Evolutionary conservation across 768 basidiomycete genomes (phyloP).

Genomic region (Daedaleopsis nitida): DNA sequence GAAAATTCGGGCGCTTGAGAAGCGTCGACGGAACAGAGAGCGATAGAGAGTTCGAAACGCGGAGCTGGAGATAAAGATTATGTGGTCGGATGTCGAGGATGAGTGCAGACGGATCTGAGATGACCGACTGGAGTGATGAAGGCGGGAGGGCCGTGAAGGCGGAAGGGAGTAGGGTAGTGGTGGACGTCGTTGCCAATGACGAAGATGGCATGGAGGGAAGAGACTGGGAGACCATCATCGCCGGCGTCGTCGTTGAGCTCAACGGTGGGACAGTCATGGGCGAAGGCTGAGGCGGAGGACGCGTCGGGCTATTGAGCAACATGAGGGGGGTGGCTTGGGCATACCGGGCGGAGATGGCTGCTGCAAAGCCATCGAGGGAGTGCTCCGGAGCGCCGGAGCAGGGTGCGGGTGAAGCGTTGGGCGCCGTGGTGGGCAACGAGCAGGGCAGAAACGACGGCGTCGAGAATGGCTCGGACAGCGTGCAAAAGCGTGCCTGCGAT

Average conservation of each 20-base stretch:
- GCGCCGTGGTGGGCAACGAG: conserved; percentile 15
- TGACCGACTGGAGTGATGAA: conserved; percentile 31
- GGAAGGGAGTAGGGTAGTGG: conserved; percentile 19
- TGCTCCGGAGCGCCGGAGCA: conserved; percentile 11
- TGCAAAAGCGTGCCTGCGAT: conserved; percentile 10
- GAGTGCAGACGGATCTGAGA: conserved; percentile 48
- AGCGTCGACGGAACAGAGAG: conserved; percentile 94
- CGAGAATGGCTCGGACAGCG: conserved; percentile 2
- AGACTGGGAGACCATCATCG: conserved; percentile 10
- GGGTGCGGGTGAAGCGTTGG: neutral
- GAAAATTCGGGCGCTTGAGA: conserved; percentile 87
- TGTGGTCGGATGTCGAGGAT: conserved; percentile 90
- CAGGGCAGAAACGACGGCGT: neutral
- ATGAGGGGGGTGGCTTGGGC: conserved; percentile 27
- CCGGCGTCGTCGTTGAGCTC: neutral
- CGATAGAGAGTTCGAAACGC: conserved; percentile 72
- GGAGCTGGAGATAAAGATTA: conserved; percentile 65
- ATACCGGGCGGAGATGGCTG: conserved; percentile 54
- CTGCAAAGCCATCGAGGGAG: conserved; percentile 48
- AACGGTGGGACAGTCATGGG: conserved; percentile 26
- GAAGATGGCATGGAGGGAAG: conserved; percentile 33
- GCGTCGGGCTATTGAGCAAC: conserved; percentile 19
- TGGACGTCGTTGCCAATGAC: conserved; percentile 10
- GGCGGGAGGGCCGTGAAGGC: conserved; percentile 31
- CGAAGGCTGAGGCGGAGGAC: conserved; percentile 30